Evolutionary conservation across 75 land plant species (phyloP).

Genomic region (Ceratopteris richardii): DNA sequence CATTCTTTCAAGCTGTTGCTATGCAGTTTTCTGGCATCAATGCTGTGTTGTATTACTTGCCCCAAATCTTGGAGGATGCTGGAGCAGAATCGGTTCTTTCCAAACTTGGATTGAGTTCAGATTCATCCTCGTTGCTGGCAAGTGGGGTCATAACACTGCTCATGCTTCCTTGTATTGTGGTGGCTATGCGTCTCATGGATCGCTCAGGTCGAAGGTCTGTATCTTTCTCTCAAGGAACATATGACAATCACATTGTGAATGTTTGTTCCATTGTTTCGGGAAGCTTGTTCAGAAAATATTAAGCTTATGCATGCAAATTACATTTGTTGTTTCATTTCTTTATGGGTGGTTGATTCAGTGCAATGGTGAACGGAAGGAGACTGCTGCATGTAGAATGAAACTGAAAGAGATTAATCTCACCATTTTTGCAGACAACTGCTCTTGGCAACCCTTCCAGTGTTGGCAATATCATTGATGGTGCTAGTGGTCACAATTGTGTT

Average conservation of each 20-base stretch:
- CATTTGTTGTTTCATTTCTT: no score
- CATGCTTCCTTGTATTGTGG: slow-evolving; percentile 31
- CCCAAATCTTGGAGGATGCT: slow-evolving; percentile 31
- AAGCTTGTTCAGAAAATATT: no score
- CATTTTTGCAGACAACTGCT: slow-evolving; percentile 24
- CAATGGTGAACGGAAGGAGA: no score
- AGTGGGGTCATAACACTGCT: slow-evolving; percentile 27
- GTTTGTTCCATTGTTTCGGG: no score
- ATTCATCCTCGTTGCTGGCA: slow-evolving; percentile 28
- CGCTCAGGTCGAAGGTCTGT: slow-evolving; percentile 26
- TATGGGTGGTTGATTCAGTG: no score
- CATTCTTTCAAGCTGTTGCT: background rate
- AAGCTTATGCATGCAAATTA: no score
- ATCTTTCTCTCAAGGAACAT: background rate
- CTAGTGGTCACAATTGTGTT: slow-evolving; percentile 1
- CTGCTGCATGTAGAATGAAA: no score
- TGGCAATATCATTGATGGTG: slow-evolving; percentile 12
- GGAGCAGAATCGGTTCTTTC: slow-evolving; percentile 18
- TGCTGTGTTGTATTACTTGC: slow-evolving; percentile 29
- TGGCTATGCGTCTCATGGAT: slow-evolving; percentile 39
- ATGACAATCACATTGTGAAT: background rate
- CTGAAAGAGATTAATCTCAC: no score
- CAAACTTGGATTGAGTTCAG: slow-evolving; percentile 13
- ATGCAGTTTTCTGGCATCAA: slow-evolving; percentile 35
- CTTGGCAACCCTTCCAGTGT: slow-evolving; percentile 17